phyloP scores from a whole-genome alignment of 495 filamentous ascomycete genomes.

The Aspergillus wentii region DNA sequence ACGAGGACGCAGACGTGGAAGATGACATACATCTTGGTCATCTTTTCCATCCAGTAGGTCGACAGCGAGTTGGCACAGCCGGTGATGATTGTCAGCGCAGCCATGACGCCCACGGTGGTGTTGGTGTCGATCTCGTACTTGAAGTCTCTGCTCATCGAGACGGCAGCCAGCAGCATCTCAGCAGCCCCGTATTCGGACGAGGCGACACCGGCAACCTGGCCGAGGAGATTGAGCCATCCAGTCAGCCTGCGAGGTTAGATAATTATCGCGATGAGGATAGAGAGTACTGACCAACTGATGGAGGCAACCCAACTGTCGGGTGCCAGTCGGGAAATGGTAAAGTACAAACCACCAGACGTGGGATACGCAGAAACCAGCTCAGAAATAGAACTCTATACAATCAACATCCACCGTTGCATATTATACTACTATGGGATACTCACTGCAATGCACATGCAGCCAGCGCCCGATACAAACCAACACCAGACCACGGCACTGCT shows the following conservation, averaged over 20 bases:
- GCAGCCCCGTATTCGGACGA: conserved; percentile 63
- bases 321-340: conserved; percentile 35
- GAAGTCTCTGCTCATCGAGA: conserved; percentile 56
- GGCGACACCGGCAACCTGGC: conserved; percentile 60
- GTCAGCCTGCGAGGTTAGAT: conserved; percentile 26
- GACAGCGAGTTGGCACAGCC: conserved; percentile 56
- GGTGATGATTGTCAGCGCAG: conserved; percentile 48
- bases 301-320: conserved; percentile 35
- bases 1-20: conserved; percentile 59
- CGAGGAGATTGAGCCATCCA: conserved; percentile 66
- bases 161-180: conserved; percentile 63
- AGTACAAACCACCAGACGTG: conserved; percentile 49
- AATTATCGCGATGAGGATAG: neutral
- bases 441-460: conserved; percentile 59
- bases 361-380: conserved; percentile 52
- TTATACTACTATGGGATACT: conserved; percentile 9
- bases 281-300: conserved; percentile 26
- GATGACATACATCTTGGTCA: conserved; percentile 60
- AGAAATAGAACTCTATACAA: conserved; percentile 45
- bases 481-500: conserved; percentile 58
- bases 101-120: conserved; percentile 58
- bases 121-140: conserved; percentile 47
- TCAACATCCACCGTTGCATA: neutral
- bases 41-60: conserved; percentile 57
- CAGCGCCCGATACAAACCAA: conserved; percentile 59